Evolutionary conservation across 768 basidiomycete genomes (phyloP).

Genomic region (Suillus hirtellus): DNA sequence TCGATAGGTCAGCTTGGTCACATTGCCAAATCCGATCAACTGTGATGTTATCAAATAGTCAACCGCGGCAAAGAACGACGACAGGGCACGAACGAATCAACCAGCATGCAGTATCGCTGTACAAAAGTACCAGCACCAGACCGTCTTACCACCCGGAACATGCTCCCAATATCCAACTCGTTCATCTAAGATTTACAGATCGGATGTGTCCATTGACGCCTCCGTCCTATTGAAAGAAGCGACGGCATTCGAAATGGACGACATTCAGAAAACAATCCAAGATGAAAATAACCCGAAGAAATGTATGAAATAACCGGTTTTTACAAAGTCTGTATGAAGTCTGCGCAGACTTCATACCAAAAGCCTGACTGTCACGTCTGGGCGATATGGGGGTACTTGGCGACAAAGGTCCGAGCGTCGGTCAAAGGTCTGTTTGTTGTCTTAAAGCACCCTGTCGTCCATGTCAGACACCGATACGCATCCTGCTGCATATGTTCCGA

Average conservation of each 20-base stretch:
- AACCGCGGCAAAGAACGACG: background rate
- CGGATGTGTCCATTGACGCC: background rate
- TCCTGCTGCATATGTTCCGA: background rate
- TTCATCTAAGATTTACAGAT: background rate
- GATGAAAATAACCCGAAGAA: background rate
- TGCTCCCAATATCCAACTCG: background rate
- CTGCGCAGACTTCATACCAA: no score
- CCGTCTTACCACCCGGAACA: background rate
- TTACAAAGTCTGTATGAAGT: background rate
- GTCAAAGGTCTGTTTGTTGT: background rate
- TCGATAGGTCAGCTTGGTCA: background rate
- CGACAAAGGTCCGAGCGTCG: background rate
- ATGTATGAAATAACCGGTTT: background rate
- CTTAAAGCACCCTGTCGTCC: background rate
- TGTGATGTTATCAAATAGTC: background rate
- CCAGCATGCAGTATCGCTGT: background rate
- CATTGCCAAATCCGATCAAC: no score
- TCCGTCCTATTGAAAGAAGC: background rate
- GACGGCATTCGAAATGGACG: no score
- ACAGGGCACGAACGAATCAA: background rate
- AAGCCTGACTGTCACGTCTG: no score
- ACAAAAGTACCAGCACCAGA: background rate
- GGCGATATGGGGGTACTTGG: no score
- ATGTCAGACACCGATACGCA: background rate
- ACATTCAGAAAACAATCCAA: background rate